Evolutionary conservation across 768 basidiomycete species (phyloP), one percentile per base, ranked within the genome.

Genomic region (Leccinellum rugosiceps): DNA sequence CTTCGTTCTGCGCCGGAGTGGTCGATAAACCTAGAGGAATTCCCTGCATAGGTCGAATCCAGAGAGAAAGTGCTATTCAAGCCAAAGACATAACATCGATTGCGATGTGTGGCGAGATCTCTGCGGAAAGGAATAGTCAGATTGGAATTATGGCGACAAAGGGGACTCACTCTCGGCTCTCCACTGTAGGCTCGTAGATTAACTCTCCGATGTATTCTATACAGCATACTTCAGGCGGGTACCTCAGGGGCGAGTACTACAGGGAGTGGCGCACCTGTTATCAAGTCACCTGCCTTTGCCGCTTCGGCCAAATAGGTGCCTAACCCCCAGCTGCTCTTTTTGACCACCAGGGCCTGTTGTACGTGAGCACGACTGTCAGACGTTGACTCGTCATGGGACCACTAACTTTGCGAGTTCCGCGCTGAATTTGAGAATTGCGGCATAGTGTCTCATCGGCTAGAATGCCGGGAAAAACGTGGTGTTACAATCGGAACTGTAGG

Each of bases 171-270:
- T 77, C 77, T 63, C 86, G 78, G 35, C 79, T 81, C 6, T 74
- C 68, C 6, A 77, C 71, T 1, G 83, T 86, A 0, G 73, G 65
- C 26, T 80, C 77, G 49, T 72, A 78, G 4, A 85, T 78, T 19
- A 84, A 60, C 68, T 90, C 87, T 3, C 88, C 88, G 5, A 79
- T 67, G 57, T 90, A 90, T 71, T 90, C 89, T 89, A 47, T 21
- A 53, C 4, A 11, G 41, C 25, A 21, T 57, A 38, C 50, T 17
- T 15, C 9, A 38, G n/a, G 44, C 25, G 6, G 38, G 38, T 41
- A 25, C 31, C 32, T 2, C n/a, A 41, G 17, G 4, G 32, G 17
- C 2, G 17, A 3, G n/a, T 7, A 14, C 3, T 7, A 14, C 3
- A 15, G 17, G 35, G 32, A 52, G 53, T 50, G 46, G 6, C 31